A percentile compares a stretch with the other conserved stretches of the same genome.
These are phyloP conservation scores for Aspergillus oerlinghausenensis DNA, from an alignment of 2,329 filamentous ascomycete genomes.

Conservation along the genomic window DNA sequence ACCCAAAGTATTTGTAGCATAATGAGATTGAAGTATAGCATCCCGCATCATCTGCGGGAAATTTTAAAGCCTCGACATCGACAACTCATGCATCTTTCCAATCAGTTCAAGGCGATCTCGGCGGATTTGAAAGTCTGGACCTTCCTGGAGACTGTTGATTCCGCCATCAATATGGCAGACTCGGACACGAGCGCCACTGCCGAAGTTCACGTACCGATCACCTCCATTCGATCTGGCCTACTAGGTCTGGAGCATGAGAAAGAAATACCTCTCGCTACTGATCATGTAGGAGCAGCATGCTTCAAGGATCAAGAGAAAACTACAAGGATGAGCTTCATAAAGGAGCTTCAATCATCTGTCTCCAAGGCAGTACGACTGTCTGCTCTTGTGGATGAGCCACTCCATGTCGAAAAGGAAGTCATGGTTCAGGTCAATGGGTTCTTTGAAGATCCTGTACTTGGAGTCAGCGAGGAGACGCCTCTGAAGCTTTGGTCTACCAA, in stretches of 20 bases:
- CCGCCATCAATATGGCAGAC: conserved; percentile 46
- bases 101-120: conserved; percentile 53
- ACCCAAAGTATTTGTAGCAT: conserved; percentile 51
- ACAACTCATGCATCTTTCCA: conserved; percentile 47
- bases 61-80: conserved; percentile 50
- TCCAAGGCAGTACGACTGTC: conserved; percentile 22
- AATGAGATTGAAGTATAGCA: conserved; percentile 48
- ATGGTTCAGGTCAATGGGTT: conserved; percentile 58
- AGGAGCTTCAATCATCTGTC: conserved; percentile 18
- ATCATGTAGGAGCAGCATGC: conserved; percentile 28
- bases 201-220: conserved; percentile 57
- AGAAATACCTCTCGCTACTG: conserved; percentile 28
- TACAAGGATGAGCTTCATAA: conserved; percentile 26
- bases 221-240: conserved; percentile 43
- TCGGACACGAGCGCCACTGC: conserved; percentile 40
- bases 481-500: conserved; percentile 31
- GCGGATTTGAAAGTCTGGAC: conserved; percentile 60
- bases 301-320: conserved; percentile 26
- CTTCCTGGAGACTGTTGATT: conserved; percentile 60
- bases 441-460: conserved; percentile 57
- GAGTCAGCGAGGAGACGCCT: conserved; percentile 40
- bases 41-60: conserved; percentile 49
- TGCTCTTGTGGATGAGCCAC: conserved; percentile 37
- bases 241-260: conserved; percentile 30
- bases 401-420: conserved; percentile 51